These are phyloP conservation scores for Rhodotorula toruloides DNA, from an alignment of 768 basidiomycete species.

Conservation along the genomic window DNA sequence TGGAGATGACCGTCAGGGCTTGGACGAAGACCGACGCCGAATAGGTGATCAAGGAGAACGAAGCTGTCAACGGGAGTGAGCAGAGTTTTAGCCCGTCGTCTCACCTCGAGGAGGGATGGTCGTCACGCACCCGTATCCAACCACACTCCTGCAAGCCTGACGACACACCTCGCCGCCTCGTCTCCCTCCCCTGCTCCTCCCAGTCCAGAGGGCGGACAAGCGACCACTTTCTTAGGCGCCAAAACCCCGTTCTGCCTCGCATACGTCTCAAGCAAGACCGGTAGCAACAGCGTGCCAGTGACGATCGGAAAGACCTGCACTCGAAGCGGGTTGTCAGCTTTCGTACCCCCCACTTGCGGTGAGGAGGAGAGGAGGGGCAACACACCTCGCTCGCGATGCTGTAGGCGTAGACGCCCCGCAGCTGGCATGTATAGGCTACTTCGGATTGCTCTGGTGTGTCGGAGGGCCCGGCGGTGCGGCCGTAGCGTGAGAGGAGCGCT, in stretches of 20 bases:
- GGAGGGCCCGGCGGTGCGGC: background rate
- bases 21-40: conserved; percentile 83
- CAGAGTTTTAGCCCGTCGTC: background rate
- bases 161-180: conserved; percentile 9
- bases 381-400: conserved; percentile 6
- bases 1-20: conserved; percentile 89
- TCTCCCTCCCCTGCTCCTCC: background rate
- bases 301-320: conserved; percentile 18
- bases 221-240: background rate
- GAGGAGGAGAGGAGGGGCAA: background rate
- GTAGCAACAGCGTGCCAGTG: conserved; percentile 13
- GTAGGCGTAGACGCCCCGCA: conserved; percentile 3
- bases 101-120: too few species aligned
- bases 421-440: background rate
- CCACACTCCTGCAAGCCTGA: background rate
- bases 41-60: conserved; percentile 70
- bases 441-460: too few species aligned
- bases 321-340: too few species aligned
- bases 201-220: conserved; percentile 11
- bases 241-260: conserved; percentile 13
- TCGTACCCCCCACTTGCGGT: background rate
- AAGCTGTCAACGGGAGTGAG: conserved; percentile 1
- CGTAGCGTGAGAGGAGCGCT: background rate
- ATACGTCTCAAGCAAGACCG: conserved; percentile 11
- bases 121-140: conserved; percentile 21